These are phyloP conservation scores for Botryotinia calthae DNA, from an alignment of 2,329 filamentous ascomycete species.

Conservation along the genomic window DNA sequence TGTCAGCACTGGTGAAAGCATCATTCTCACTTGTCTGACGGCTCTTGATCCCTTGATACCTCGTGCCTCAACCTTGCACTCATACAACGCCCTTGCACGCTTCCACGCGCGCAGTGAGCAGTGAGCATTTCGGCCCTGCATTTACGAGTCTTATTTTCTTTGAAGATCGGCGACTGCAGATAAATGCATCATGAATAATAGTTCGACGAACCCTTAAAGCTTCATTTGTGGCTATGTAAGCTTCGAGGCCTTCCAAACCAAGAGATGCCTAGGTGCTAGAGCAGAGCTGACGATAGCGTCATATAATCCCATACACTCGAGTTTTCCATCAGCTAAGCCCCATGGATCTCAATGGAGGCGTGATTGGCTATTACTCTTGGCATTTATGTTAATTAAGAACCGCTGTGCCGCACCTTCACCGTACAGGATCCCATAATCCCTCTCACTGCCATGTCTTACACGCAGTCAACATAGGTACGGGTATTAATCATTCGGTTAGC, in stretches of 20 bases:
- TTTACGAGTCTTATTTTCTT: background rate
- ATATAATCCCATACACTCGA: background rate
- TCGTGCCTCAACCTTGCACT: background rate
- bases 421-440: background rate
- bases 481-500: background rate
- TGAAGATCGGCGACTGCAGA: background rate
- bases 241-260: background rate
- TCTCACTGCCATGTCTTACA: background rate
- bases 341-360: background rate
- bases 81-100: background rate
- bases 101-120: background rate
- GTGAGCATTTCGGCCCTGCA: background rate
- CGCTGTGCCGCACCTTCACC: background rate
- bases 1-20: background rate
- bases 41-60: background rate
- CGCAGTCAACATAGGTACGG: background rate
- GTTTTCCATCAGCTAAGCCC: background rate
- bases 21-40: slow-evolving; percentile 8
- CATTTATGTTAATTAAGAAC: background rate
- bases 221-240: background rate
- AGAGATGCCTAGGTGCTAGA: background rate
- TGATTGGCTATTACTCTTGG: background rate
- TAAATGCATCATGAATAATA: background rate
- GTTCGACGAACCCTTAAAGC: background rate
- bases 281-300: slow-evolving; percentile 1